Evolutionary conservation across 2,329 filamentous ascomycete species (phyloP).

Genomic region (Shiraia bambusicola): DNA sequence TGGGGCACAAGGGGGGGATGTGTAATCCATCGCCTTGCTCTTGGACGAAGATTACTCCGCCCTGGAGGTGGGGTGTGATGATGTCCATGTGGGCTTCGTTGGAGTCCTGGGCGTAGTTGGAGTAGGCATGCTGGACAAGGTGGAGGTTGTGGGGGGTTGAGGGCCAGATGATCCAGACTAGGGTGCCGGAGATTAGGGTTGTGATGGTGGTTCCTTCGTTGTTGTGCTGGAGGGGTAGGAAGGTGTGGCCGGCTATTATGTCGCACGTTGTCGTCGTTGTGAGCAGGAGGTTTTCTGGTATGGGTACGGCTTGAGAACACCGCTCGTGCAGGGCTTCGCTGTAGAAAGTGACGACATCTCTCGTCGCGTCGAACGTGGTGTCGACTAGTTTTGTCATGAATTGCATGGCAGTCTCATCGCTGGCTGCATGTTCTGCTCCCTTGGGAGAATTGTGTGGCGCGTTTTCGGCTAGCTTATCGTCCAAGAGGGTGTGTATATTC

Average conservation of each 20-base stretch:
- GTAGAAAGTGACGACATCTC: slow-evolving; percentile 8
- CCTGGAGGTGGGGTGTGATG: slow-evolving; percentile 5
- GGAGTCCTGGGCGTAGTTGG: not conserved
- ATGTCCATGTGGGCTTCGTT: slow-evolving; percentile 2
- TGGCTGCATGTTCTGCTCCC: not conserved
- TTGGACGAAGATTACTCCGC: slow-evolving; percentile 21
- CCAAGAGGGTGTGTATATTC: slow-evolving; percentile 2
- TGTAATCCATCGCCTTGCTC: slow-evolving; percentile 12
- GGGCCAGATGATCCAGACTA: slow-evolving; percentile 28
- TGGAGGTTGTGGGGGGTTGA: slow-evolving; percentile 18
- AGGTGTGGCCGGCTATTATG: slow-evolving; percentile 8
- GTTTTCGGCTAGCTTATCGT: slow-evolving; percentile 2
- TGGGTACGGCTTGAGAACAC: slow-evolving; percentile 1
- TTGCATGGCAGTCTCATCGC: slow-evolving; percentile 1
- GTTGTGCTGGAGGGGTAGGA: slow-evolving; percentile 16
- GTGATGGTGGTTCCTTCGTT: slow-evolving; percentile 18
- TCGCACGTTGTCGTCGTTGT: slow-evolving; percentile 5
- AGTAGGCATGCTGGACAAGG: slow-evolving; percentile 12
- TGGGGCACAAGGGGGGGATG: slow-evolving; percentile 18
- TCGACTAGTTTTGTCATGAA: slow-evolving; percentile 9
- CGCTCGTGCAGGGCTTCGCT: slow-evolving; percentile 11
- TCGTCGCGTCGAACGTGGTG: not conserved
- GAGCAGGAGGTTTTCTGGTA: slow-evolving; percentile 3
- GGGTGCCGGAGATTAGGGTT: slow-evolving; percentile 16
- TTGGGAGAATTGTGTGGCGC: not conserved